Evolutionary conservation across 176 grass and related monocot genomes (phyloP), one percentile per base, ranked within the genome.

Genomic region (Triticum timopheevii): DNA sequence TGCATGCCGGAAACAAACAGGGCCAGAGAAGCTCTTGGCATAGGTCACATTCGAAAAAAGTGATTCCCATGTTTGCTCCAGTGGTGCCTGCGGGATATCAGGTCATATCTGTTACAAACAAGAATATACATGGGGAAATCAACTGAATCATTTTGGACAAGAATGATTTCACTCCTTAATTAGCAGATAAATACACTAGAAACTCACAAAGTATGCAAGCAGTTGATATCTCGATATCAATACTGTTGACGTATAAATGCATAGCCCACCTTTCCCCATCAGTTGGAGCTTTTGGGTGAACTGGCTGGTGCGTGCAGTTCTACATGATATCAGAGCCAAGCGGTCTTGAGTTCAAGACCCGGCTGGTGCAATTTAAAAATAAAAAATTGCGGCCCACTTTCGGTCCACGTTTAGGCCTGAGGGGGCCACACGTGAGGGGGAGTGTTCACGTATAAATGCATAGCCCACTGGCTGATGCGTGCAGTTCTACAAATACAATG

Each of bases 11-110:
- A 99, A 99, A 88, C 97, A 99, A 73, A 99, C 94, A 54, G 97
- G 91, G 45, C 90, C 89, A 52, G 90, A 88, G 77, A 99, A 99
- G 85, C 93, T 94, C 79, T 99, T 99, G 38, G 85, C 87, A 93
- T 99, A 99, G 76, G 88, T 84, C 78, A 96, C 65, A 70, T 80
- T 91, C 42, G 94, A 94, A 82, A 99, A 99, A 80, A 99, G 86
- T 49, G 94, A 85, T 82, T 91, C 92, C 97, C 97, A 99, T 83
- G 94, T 96, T 89, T 94, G 90, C 83, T 99, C 97, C 73, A 99
- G 59, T 88, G 82, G 94, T 77, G 94, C 87, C 97, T 99, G 94
- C 84, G 68, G 71, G 65, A 81, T 73, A 61, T 73, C 47, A 89
- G 71, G 39, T 78, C 78, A 76, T n/a, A 81, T 82, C n/a, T 80